A percentile compares a stretch with the other conserved stretches of the same genome.
These are phyloP conservation scores for Symbiodinium natans DNA, from an alignment of 73 alveolate genomes.

Conservation along the genomic window DNA sequence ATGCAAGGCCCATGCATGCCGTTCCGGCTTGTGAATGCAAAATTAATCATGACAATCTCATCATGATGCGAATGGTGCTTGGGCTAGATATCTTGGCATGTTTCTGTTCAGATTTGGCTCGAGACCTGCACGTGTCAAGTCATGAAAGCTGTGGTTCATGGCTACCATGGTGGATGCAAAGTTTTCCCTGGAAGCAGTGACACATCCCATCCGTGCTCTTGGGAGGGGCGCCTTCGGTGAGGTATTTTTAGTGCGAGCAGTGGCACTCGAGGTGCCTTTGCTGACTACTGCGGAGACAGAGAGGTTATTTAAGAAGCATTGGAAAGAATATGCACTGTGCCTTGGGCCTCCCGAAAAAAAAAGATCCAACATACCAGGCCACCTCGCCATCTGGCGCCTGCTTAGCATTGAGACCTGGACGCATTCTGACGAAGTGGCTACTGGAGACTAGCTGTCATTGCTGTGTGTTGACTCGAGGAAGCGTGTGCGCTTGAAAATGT, in stretches of 20 bases:
- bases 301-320: too few species aligned
- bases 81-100: neutral
- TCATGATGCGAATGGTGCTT: too few species aligned
- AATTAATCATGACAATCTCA: too few species aligned
- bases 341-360: too few species aligned
- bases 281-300: too few species aligned
- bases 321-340: too few species aligned
- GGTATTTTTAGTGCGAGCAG: constrained; percentile 31
- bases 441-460: too few species aligned
- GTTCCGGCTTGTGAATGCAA: too few species aligned
- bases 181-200: neutral
- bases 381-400: neutral
- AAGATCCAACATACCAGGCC: too few species aligned
- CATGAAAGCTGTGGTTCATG: neutral
- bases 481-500: constrained; percentile 53
- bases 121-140: neutral
- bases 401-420: neutral
- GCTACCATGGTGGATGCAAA: neutral
- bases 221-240: constrained; percentile 81
- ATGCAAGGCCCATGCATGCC: too few species aligned
- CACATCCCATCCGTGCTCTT: neutral
- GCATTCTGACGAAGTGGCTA: too few species aligned
- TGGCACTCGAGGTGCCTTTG: too few species aligned
- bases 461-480: neutral
- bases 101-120: neutral